These are phyloP conservation scores for Umbelopsis sp. DNA, from an alignment of 192 early-diverging fungal genomes.

Conservation along the genomic window DNA sequence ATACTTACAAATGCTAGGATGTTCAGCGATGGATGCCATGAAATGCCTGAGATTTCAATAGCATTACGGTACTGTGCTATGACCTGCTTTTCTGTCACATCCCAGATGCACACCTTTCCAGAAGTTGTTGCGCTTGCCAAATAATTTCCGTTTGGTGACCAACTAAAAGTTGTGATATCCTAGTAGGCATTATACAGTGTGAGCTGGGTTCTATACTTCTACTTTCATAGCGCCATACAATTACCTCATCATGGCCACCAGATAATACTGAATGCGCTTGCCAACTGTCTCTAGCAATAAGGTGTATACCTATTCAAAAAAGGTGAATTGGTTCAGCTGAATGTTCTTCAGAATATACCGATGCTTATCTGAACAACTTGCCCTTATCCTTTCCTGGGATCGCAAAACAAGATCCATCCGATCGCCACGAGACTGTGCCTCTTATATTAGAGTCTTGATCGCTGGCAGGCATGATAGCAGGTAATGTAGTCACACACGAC, in stretches of 20 bases:
- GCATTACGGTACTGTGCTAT: conserved; percentile 43
- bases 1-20: conserved; percentile 60
- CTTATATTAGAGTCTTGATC: conserved; percentile 45
- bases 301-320: conserved; percentile 18
- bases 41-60: conserved; percentile 54
- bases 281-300: conserved; percentile 14
- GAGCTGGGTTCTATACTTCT: neutral
- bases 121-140: conserved; percentile 51
- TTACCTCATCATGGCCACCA: conserved; percentile 33
- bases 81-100: conserved; percentile 52
- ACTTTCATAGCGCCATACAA: too few relatives aligned
- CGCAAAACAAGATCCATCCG: conserved; percentile 60
- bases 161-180: conserved; percentile 51
- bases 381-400: conserved; percentile 55
- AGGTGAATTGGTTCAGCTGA: neutral
- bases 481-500: conserved; percentile 44
- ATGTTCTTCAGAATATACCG: neutral
- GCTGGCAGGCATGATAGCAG: conserved; percentile 37
- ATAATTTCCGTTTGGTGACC: conserved; percentile 69
- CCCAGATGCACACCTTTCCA: conserved; percentile 68
- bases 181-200: conserved; percentile 12
- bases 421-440: conserved; percentile 64
- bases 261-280: conserved; percentile 19
- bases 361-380: conserved; percentile 27
- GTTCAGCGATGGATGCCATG: conserved; percentile 72